Evolutionary conservation across 192 early-diverging fungal genomes (phyloP).

Genomic region (Coemansia sp.): DNA sequence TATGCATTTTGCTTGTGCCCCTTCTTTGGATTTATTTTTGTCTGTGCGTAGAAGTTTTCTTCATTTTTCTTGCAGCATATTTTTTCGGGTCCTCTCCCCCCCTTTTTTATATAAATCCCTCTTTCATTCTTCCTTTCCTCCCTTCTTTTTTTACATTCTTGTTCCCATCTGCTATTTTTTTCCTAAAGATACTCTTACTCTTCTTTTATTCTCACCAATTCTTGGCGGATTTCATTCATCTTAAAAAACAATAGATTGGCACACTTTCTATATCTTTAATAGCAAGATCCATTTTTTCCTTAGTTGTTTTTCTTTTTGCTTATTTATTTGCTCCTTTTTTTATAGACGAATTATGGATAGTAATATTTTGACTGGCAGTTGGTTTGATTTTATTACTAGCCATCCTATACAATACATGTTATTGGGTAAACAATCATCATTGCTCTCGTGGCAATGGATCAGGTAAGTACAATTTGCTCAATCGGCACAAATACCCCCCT

Average conservation of each 20-base stretch:
- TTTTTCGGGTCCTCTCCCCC: background rate
- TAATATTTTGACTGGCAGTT: background rate
- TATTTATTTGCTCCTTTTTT: background rate
- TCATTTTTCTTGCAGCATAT: background rate
- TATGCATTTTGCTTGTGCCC: background rate
- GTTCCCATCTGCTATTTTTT: background rate
- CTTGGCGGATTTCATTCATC: too few relatives aligned
- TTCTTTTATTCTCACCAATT: background rate
- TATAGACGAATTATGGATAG: background rate
- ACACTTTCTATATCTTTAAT: too few relatives aligned
- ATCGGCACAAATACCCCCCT: background rate
- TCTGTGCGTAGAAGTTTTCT: background rate
- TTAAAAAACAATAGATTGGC: too few relatives aligned
- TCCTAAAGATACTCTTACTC: background rate
- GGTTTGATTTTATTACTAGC: background rate
- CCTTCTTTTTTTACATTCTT: conserved; percentile 2
- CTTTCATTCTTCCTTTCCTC: background rate
- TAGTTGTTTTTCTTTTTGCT: background rate
- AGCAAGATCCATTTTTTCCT: background rate
- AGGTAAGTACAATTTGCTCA: background rate
- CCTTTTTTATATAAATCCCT: background rate
- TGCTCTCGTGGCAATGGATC: background rate
- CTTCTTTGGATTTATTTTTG: background rate
- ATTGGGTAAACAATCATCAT: background rate
- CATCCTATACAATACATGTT: background rate